These are phyloP conservation scores for Entoloma clypeatum DNA, from an alignment of 1,284 basidiomycete genomes.

Conservation along the genomic window DNA sequence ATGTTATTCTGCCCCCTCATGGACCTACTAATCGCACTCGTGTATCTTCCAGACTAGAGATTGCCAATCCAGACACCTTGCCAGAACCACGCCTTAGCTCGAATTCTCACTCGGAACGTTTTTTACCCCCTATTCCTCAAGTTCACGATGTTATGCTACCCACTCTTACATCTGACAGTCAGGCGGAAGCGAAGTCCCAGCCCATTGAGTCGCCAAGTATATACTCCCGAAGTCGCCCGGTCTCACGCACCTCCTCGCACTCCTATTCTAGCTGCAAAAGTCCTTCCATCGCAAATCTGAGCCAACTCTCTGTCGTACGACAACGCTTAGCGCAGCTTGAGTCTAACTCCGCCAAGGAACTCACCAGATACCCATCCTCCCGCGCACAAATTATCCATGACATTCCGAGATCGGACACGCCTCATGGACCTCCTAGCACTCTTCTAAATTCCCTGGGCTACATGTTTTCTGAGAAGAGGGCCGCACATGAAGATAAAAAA, in stretches of 20 bases:
- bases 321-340: constrained; percentile 36
- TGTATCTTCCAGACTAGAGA: constrained; percentile 11
- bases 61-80: constrained; percentile 18
- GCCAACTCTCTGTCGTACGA: constrained; percentile 33
- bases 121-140: constrained; percentile 31
- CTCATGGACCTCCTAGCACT: no score
- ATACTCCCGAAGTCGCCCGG: constrained; percentile 17
- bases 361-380: constrained; percentile 7
- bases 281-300: constrained; percentile 34
- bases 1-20: constrained; percentile 47
- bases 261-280: constrained; percentile 18
- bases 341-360: constrained; percentile 16
- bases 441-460: constrained; percentile 9
- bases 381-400: constrained; percentile 11
- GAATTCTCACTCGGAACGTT: constrained; percentile 21
- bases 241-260: constrained; percentile 17
- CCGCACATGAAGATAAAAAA: background rate
- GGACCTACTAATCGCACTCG: constrained; percentile 11
- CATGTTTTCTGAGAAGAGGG: background rate
- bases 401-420: no score
- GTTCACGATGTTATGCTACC: background rate
- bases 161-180: background rate
- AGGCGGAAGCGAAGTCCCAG: constrained; percentile 11
- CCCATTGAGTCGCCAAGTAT: constrained; percentile 26
- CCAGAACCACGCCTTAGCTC: background rate